Evolutionary conservation across 352 stramenopile genomes (phyloP).

Genomic region (Globisporangium acanthophoron): DNA sequence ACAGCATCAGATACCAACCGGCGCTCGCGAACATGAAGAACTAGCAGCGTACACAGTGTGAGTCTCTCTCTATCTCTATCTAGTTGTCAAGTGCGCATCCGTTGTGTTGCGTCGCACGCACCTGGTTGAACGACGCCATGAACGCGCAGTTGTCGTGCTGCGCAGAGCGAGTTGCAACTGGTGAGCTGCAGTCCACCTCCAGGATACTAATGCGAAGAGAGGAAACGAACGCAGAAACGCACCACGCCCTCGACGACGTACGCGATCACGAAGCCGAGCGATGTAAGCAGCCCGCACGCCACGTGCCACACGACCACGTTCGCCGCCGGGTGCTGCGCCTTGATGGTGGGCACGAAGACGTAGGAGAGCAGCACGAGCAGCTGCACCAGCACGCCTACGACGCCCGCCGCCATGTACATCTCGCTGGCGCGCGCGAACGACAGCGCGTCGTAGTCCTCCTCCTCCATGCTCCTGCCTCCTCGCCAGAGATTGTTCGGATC

Average conservation of each 20-base stretch:
- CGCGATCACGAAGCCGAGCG: conserved; percentile 46
- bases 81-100: background rate
- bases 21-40: conserved; percentile 69
- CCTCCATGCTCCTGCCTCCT: conserved; percentile 2
- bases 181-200: background rate
- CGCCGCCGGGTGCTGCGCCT: conserved; percentile 71
- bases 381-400: conserved; percentile 51
- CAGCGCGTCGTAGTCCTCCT: conserved; percentile 63
- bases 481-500: background rate
- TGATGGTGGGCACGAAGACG: conserved; percentile 67
- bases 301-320: conserved; percentile 80
- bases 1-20: conserved; percentile 84
- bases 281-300: conserved; percentile 52
- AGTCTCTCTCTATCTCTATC: background rate
- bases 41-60: conserved; percentile 11
- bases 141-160: conserved; percentile 38
- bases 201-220: background rate
- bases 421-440: conserved; percentile 36
- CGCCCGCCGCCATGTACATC: conserved; percentile 56
- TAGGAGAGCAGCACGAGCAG: conserved; percentile 67
- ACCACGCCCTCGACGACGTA: conserved; percentile 41
- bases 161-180: background rate
- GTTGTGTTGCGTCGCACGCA: conserved; percentile 15
- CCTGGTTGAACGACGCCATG: conserved; percentile 64
- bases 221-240: background rate